These are phyloP conservation scores for Hericium erinaceus DNA, from an alignment of 768 basidiomycete species.

Conservation along the genomic window DNA sequence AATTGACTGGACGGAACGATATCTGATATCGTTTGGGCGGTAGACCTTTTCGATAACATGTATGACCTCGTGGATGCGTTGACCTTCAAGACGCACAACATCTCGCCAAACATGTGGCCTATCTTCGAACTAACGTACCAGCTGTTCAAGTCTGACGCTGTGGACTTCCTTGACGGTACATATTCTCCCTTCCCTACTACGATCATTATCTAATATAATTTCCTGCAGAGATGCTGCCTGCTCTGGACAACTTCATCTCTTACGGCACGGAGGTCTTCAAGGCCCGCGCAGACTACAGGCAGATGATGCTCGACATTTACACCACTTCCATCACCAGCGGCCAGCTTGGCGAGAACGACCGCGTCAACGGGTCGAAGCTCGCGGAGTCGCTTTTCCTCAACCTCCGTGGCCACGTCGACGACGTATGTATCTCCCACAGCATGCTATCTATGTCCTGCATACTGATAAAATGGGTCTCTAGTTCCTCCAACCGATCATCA, in stretches of 20 bases:
- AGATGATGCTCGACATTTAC: constrained; percentile 80
- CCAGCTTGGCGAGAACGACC: constrained; percentile 76
- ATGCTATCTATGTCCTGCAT: background rate
- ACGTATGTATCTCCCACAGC: constrained; percentile 36
- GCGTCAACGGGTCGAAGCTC: constrained; percentile 76
- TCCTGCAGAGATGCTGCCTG: constrained; percentile 71
- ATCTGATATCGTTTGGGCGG: background rate
- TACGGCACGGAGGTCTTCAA: constrained; percentile 74
- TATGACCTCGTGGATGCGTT: constrained; percentile 80
- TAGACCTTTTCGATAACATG: constrained; percentile 82
- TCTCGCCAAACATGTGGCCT: constrained; percentile 81
- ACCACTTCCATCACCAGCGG: constrained; percentile 58
- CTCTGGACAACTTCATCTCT: constrained; percentile 82
- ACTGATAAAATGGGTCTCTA: constrained; percentile 19
- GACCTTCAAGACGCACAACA: constrained; percentile 69
- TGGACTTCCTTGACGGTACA: constrained; percentile 76
- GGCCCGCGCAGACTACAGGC: constrained; percentile 61
- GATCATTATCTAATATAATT: background rate
- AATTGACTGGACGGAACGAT: background rate
- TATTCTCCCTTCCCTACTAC: background rate
- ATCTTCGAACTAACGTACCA: constrained; percentile 77
- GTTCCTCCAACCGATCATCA: constrained; percentile 59
- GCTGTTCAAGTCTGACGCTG: constrained; percentile 73
- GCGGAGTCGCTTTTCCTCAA: constrained; percentile 78
- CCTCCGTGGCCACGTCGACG: constrained; percentile 67